Base-by-base conservation (phyloP, 106 monocot genomes). In the Triglochin maritima region DNA sequence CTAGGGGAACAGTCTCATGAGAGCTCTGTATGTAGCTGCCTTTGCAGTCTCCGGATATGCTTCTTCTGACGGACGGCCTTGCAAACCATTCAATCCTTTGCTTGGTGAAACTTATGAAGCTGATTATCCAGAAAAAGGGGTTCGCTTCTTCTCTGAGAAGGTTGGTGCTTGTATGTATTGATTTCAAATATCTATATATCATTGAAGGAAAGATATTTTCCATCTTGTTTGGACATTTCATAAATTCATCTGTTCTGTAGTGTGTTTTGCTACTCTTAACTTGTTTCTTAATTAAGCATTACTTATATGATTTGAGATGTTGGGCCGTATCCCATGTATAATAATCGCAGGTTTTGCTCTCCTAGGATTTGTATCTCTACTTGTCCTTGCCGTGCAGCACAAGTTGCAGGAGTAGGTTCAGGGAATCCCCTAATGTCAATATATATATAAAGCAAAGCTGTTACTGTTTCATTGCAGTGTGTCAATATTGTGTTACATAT, bases 31-130 rank as follows among this genome's bases (percentile, higher is more conserved):
- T 81, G 93, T 94, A 74, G 93, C 89, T 69, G 89, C 93, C 44
- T 94, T 94, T 86, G 93, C 93, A 64, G 89, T 94, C 55, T 86
- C 93, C 66, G 89, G 78, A 66, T 94, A 94, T 80, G 89, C 93
- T 79, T 93, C 86, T 67, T 89, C 89, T 56, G 89, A 78, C 63
- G 93, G 84, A 13, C 84, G 93, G 47, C 80, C 47, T 29, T 86
- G 93, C 79, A 94, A 94, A 71, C 93, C 93, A 41, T 94, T 94
- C 69, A 94, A 94, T 77, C 93, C 93, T 65, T 70, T 94, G 70
- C 49, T 94, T 73, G 93, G 93, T 41, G 93, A 93, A 81, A 93
- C 93, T 41, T 93, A 84, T 76, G 93, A 93, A 77, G 93, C 93
- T 55, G 88, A 89, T 55, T 94, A 62, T 57, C 82, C 89, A 50